Percentiles rank a stretch among this genome's conserved stretches.
Conservation (phyloP, 805 yeast species). For the Cyberlindnera mississippiensis region DNA sequence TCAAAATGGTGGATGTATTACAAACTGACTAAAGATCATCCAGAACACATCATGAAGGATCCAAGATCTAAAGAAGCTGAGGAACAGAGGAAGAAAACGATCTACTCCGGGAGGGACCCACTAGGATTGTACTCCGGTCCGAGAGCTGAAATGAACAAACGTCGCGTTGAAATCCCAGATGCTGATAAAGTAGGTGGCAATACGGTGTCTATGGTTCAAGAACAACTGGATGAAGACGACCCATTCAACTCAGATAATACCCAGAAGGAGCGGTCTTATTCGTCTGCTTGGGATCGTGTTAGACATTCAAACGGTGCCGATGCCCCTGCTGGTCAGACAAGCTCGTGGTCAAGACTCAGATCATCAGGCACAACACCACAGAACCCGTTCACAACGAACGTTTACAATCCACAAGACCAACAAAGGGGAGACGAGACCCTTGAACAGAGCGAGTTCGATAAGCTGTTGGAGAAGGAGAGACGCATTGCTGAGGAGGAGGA, state of each 20-base stretch:
- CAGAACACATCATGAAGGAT: slow-evolving; percentile 49
- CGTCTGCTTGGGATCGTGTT: slow-evolving; percentile 37
- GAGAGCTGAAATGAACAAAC: slow-evolving; percentile 21
- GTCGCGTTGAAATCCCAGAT: slow-evolving; percentile 10
- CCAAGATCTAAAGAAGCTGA: slow-evolving; percentile 42
- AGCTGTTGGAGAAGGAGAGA: slow-evolving; percentile 26
- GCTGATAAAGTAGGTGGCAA: slow-evolving; percentile 3
- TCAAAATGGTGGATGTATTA: slow-evolving; percentile 51
- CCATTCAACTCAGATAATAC: slow-evolving; percentile 22
- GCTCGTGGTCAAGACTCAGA: slow-evolving; percentile 31
- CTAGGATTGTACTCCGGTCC: slow-evolving; percentile 36
- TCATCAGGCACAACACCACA: slow-evolving; percentile 2
- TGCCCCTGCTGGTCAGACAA: not conserved
- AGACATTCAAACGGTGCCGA: slow-evolving; percentile 28
- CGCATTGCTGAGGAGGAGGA: slow-evolving; percentile 15
- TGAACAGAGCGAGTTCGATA: slow-evolving; percentile 23
- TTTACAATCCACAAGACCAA: slow-evolving; percentile 6
- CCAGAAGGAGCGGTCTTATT: slow-evolving; percentile 4
- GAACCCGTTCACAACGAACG: slow-evolving; percentile 17
- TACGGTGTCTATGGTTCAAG: not conserved
- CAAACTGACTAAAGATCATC: slow-evolving; percentile 46
- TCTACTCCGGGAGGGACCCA: slow-evolving; percentile 37
- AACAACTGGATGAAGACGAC: slow-evolving; percentile 23
- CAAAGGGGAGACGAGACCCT: not conserved
- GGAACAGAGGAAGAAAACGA: slow-evolving; percentile 20